Base-by-base conservation (phyloP, 306 rosid genomes). In the Cucurbita moschata region DNA sequence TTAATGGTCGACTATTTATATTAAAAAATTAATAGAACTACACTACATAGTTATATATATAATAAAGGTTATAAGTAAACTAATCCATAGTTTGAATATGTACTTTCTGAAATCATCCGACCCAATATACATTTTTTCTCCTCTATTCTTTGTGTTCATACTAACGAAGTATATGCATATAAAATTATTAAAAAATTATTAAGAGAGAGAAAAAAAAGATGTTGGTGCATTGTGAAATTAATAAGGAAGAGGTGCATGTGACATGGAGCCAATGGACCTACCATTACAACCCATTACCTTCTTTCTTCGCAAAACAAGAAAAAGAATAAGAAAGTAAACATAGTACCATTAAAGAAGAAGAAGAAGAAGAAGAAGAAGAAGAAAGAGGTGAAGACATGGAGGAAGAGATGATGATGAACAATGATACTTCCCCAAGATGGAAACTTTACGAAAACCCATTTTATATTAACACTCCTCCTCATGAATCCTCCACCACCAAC, bases 361-460 rank as follows among this genome's bases (percentile, higher is more conserved):
- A 42, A 42, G 9, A 58, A 65, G 21, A 19, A 19, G 21, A 19
- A 19, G 35, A 64, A 18, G 37, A 56, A 39, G 35, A 42, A 42
- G 9, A 58, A 65, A 40, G 52, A 5, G 60, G 10, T 61, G 74
- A 67, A 73, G 58, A 78, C 63, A 85, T 69, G 82, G 56, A 80
- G 74, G 44, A 54, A 72, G 56, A 63, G 81, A 75, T 83, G 88
- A 80, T 79, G 83, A 43, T 53, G 77, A 59, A 43, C 73, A 74
- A 56, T 55, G 76, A 61, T 74, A 54, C 76, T 75, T 56, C 75
- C 37, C 85, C 84, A 76, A 83, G 74, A 78, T 86, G 89, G 89
- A 86, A 83, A 77, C 84, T 86, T 70, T 86, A 86, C 14, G 89
- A 86, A 73, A 83, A 86, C 66, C 89, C 89, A 16, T 81, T 81